Conservation (phyloP, 257 asterid species). For the Anisodus acutangulus region DNA sequence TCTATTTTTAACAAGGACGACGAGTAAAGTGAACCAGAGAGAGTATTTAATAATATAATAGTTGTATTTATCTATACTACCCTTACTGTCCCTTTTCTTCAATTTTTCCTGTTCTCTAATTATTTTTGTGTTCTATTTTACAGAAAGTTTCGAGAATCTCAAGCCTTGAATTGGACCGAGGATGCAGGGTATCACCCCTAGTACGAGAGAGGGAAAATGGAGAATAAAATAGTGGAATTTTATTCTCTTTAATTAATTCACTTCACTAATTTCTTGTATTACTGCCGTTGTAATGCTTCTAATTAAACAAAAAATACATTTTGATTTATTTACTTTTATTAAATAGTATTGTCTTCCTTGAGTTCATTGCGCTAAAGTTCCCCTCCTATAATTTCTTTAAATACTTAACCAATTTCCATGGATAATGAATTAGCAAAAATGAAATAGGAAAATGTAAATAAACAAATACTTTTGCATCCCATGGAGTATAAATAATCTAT, state of each 20-base stretch:
- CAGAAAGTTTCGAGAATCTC: background rate
- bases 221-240: background rate
- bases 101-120: background rate
- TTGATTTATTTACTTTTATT: background rate
- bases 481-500: no score
- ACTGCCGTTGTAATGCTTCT: background rate
- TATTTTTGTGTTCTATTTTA: background rate
- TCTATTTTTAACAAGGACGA: no score
- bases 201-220: background rate
- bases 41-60: background rate
- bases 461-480: no score
- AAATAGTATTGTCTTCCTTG: background rate
- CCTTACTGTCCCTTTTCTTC: background rate
- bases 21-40: no score
- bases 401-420: no score
- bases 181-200: constrained; percentile 2
- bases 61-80: background rate
- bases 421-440: no score
- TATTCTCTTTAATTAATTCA: background rate
- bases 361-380: background rate
- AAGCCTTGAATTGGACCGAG: background rate
- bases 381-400: no score
- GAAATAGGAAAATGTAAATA: no score
- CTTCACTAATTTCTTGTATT: background rate
- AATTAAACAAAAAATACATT: background rate